phyloP scores from a whole-genome alignment of 495 filamentous ascomycete species.

The Daldinia loculata region DNA sequence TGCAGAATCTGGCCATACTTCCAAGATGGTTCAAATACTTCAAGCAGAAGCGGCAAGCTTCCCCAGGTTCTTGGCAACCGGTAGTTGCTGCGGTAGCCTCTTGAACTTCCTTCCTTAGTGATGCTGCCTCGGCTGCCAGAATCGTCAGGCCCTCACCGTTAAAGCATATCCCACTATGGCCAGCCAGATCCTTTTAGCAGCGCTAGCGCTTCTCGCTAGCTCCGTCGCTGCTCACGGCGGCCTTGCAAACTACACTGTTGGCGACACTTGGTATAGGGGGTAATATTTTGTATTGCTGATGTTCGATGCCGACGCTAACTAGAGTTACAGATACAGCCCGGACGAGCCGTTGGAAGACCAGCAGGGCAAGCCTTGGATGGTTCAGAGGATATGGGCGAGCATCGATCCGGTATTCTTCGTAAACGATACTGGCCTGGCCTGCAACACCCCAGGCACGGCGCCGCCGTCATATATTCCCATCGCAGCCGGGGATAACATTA shows the following conservation, averaged over 20 bases:
- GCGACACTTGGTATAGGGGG: constrained; percentile 60
- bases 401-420: constrained; percentile 58
- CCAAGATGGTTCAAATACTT: constrained; percentile 32
- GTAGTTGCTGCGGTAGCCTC: constrained; percentile 30
- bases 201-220: constrained; percentile 39
- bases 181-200: constrained; percentile 34
- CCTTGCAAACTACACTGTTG: constrained; percentile 59
- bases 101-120: neutral
- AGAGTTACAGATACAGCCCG: constrained; percentile 51
- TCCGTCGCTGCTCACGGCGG: constrained; percentile 54
- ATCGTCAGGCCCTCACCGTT: constrained; percentile 10
- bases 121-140: neutral
- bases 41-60: constrained; percentile 16
- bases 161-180: constrained; percentile 26
- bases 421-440: constrained; percentile 49
- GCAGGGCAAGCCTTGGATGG: constrained; percentile 54
- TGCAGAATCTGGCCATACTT: constrained; percentile 21
- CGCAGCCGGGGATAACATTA: constrained; percentile 53
- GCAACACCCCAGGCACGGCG: constrained; percentile 55
- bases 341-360: constrained; percentile 47
- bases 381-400: constrained; percentile 53
- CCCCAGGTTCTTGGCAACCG: constrained; percentile 42
- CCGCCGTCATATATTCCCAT: constrained; percentile 56
- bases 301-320: neutral
- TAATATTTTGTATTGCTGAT: constrained; percentile 26